Evolutionary conservation across 2,329 filamentous ascomycete genomes (phyloP).

Genomic region (Paracamarosporium sp.): DNA sequence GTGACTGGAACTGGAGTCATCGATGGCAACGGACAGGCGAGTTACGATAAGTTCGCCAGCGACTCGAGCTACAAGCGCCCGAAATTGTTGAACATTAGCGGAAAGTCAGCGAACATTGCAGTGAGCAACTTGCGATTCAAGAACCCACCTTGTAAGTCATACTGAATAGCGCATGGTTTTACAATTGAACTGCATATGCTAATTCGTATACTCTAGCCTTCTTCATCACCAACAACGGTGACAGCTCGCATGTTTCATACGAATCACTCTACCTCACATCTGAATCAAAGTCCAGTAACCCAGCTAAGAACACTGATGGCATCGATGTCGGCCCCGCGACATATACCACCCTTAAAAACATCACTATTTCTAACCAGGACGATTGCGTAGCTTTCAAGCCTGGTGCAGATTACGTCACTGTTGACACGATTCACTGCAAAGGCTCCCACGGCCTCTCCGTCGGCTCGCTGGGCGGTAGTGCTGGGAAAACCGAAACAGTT

Average conservation of each 20-base stretch:
- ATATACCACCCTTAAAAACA: conserved; percentile 46
- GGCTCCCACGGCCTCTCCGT: conserved; percentile 58
- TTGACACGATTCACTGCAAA: conserved; percentile 53
- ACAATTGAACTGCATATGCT: neutral
- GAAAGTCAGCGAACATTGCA: conserved; percentile 45
- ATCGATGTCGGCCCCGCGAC: conserved; percentile 52
- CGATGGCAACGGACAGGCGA: conserved; percentile 53
- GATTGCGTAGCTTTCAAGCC: conserved; percentile 54
- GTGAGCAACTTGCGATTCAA: conserved; percentile 48
- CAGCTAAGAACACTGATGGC: conserved; percentile 44
- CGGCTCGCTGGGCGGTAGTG: conserved; percentile 51
- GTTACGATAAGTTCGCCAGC: conserved; percentile 48
- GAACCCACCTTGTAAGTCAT: conserved; percentile 35
- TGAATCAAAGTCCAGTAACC: conserved; percentile 38
- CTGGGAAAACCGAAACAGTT: conserved; percentile 48
- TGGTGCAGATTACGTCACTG: conserved; percentile 48
- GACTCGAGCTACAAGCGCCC: neutral
- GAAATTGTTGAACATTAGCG: conserved; percentile 23
- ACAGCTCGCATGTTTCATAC: conserved; percentile 46
- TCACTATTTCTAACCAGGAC: conserved; percentile 7
- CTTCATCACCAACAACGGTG: conserved; percentile 51
- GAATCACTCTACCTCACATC: conserved; percentile 48
- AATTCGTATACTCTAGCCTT: conserved; percentile 24
- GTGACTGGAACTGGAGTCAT: conserved; percentile 51
- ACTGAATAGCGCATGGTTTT: neutral